phyloP scores from a whole-genome alignment of 2,329 filamentous ascomycete species.

The Aspergillus sp. region DNA sequence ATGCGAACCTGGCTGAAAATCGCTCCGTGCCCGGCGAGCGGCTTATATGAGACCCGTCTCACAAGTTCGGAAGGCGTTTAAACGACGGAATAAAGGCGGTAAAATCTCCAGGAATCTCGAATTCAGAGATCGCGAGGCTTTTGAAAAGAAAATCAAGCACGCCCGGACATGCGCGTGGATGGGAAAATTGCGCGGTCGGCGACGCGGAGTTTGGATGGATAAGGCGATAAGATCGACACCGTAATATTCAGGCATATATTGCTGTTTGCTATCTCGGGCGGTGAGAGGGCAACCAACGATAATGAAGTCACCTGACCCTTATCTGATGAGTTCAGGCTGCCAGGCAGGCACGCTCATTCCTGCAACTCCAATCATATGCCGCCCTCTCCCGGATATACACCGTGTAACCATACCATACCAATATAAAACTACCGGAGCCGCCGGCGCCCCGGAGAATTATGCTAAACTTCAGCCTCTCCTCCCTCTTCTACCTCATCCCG shows the following conservation, averaged over 20 bases:
- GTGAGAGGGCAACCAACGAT: background rate
- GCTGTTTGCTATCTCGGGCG: background rate
- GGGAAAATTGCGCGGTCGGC: conserved; percentile 11
- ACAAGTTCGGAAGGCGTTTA: background rate
- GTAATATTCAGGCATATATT: background rate
- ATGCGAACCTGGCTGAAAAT: conserved; percentile 4
- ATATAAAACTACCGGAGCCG: too few species aligned
- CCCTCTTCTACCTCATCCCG: conserved; percentile 37
- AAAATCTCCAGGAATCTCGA: background rate
- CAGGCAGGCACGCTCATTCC: background rate
- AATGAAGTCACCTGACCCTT: background rate
- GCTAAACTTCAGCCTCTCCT: conserved; percentile 23
- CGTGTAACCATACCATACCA: background rate
- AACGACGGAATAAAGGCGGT: background rate
- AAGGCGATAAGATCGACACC: conserved; percentile 7
- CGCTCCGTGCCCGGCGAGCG: background rate
- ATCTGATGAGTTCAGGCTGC: background rate
- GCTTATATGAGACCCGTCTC: background rate
- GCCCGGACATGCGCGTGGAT: conserved; percentile 3
- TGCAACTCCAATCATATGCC: background rate
- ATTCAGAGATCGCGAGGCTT: background rate
- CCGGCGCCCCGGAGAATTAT: conserved; percentile 5
- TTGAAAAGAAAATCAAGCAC: background rate
- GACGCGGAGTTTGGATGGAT: conserved; percentile 11
- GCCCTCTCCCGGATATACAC: background rate